phyloP scores from a whole-genome alignment of 352 stramenopile species.

The Thraustochytrium striatum region DNA sequence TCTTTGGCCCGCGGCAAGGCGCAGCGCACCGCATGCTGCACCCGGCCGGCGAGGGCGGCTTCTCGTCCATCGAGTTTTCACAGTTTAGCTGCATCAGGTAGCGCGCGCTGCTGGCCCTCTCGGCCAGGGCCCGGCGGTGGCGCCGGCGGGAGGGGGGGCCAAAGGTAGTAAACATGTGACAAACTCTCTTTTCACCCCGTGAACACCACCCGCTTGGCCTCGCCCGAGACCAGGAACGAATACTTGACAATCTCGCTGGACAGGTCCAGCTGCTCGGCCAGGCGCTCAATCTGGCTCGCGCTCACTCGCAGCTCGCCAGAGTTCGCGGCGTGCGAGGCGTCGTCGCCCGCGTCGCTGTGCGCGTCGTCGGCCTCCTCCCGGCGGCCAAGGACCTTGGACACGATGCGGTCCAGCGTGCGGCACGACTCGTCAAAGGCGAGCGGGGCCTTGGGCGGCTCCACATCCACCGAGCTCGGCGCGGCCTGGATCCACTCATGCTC shows the following conservation, averaged over 20 bases:
- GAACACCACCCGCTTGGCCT: neutral
- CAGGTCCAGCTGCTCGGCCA: neutral
- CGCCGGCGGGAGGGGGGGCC: too few species aligned
- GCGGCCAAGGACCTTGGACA: neutral
- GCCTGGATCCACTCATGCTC: conserved; percentile 6
- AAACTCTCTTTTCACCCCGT: too few species aligned
- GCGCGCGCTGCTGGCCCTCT: too few species aligned
- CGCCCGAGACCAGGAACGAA: conserved; percentile 13
- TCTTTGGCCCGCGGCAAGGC: conserved; percentile 71
- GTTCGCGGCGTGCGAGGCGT: neutral
- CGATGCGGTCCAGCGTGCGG: neutral
- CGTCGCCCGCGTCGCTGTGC: neutral
- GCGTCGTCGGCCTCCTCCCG: neutral
- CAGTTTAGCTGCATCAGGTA: conserved; percentile 39
- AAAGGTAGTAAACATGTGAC: too few species aligned
- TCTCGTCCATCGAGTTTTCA: conserved; percentile 31
- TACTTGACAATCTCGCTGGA: conserved; percentile 46
- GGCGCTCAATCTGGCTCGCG: neutral
- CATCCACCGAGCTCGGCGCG: neutral
- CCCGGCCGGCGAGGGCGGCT: neutral
- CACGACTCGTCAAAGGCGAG: conserved; percentile 19
- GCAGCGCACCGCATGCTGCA: conserved; percentile 40
- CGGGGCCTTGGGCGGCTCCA: neutral
- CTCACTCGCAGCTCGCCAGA: neutral
- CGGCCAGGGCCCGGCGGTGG: too few species aligned